Conservation (phyloP, 805 yeast genomes). For the Teunomyces pallodes region DNA sequence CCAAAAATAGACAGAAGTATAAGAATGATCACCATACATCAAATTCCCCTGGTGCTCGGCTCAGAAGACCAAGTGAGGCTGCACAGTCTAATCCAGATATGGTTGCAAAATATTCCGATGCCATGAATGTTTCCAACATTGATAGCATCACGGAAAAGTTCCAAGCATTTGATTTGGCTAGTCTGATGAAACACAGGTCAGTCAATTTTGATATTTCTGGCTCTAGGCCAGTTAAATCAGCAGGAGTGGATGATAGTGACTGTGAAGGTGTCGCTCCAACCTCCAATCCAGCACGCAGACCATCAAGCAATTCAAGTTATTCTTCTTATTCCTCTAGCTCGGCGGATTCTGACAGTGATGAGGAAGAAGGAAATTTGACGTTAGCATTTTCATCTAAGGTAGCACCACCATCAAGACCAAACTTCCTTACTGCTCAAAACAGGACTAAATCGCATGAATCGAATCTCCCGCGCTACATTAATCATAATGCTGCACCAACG, state of each 20-base stretch:
- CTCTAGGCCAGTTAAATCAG: neutral
- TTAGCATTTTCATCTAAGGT: slow-evolving; percentile 44
- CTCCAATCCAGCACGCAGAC: slow-evolving; percentile 4
- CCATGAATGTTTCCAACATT: neutral
- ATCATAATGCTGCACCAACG: slow-evolving; percentile 7
- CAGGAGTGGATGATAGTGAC: slow-evolving; percentile 7
- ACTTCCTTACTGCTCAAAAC: slow-evolving; percentile 28
- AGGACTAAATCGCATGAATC: slow-evolving; percentile 44
- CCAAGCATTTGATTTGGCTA: slow-evolving; percentile 32
- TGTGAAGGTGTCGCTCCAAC: slow-evolving; percentile 23
- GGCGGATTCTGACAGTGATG: slow-evolving; percentile 26
- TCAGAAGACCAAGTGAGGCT: slow-evolving; percentile 4
- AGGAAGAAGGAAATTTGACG: slow-evolving; percentile 43
- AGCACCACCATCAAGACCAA: slow-evolving; percentile 32
- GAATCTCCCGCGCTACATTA: slow-evolving; percentile 29
- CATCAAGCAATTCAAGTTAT: slow-evolving; percentile 11
- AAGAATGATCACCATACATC: slow-evolving; percentile 10
- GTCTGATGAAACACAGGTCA: slow-evolving; percentile 30
- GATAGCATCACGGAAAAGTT: slow-evolving; percentile 32
- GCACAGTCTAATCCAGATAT: slow-evolving; percentile 10
- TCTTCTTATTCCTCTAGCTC: slow-evolving; percentile 12
- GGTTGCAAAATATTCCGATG: neutral
- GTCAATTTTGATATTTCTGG: slow-evolving; percentile 4
- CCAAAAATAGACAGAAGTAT: slow-evolving; percentile 11
- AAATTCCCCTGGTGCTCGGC: slow-evolving; percentile 4